Conservation (phyloP, 345 rosid species). For the Boechera retrofracta region DNA sequence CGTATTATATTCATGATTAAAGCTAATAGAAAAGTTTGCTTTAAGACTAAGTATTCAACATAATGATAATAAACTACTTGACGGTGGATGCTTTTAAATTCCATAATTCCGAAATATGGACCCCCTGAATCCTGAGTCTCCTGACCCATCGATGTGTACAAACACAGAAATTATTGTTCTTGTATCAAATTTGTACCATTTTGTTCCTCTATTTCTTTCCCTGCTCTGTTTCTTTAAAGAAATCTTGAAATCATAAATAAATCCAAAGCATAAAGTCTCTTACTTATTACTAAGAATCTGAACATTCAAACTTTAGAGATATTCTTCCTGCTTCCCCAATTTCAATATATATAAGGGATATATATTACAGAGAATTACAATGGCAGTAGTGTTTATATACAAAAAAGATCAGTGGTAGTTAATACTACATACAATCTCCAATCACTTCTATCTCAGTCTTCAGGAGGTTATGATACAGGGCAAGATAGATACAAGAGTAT, state of each 20-base stretch:
- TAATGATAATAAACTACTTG: slow-evolving; percentile 22
- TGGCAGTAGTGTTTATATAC: slow-evolving; percentile 28
- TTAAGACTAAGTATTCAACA: slow-evolving; percentile 34
- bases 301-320: neutral
- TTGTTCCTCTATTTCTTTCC: neutral
- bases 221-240: neutral
- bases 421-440: slow-evolving; percentile 38
- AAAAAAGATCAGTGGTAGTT: slow-evolving; percentile 32
- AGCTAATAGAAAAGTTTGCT: slow-evolving; percentile 32
- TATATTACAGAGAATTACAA: slow-evolving; percentile 20
- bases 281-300: neutral
- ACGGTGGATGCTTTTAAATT: slow-evolving; percentile 26
- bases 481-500: slow-evolving; percentile 27
- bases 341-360: neutral
- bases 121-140: neutral
- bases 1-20: slow-evolving; percentile 5
- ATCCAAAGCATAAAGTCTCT: neutral
- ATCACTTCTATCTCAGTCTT: slow-evolving; percentile 29
- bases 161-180: neutral
- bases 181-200: neutral
- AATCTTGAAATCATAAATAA: neutral
- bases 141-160: slow-evolving; percentile 3
- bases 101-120: slow-evolving; percentile 2
- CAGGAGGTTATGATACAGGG: slow-evolving; percentile 32
- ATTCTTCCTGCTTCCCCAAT: neutral